phyloP scores from a whole-genome alignment of 2,329 filamentous ascomycete species.

The Penicillium decumbens region DNA sequence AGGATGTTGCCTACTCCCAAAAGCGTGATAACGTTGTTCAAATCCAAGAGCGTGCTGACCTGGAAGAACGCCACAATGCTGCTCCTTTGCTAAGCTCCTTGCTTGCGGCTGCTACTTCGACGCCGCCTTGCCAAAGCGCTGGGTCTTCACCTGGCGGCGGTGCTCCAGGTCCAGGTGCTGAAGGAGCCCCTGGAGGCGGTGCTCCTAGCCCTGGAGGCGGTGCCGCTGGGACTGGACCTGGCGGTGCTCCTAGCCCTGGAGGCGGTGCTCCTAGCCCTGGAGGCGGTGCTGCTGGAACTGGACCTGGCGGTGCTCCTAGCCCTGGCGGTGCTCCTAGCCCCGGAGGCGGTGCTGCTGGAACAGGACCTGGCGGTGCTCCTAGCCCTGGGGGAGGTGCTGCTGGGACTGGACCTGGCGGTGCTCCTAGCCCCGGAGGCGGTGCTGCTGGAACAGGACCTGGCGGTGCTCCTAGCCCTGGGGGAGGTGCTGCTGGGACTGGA shows the following conservation, averaged over 20 bases:
- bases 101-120: background rate
- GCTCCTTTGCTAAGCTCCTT: conserved; percentile 1
- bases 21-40: background rate
- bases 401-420: background rate
- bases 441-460: no score
- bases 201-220: background rate
- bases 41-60: background rate
- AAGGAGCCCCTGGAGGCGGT: no score
- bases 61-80: conserved; percentile 4
- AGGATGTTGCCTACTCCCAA: background rate
- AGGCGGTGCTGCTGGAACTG: background rate
- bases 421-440: no score
- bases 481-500: no score
- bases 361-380: background rate
- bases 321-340: no score
- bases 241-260: background rate
- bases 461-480: no score
- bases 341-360: no score
- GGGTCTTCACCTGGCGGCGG: no score
- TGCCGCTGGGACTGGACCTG: background rate
- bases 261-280: background rate
- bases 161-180: no score
- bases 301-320: no score
- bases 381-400: background rate
- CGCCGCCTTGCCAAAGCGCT: background rate